Evolutionary conservation across 208 protist genomes (phyloP).

Genomic region (Polymyxa betae): DNA sequence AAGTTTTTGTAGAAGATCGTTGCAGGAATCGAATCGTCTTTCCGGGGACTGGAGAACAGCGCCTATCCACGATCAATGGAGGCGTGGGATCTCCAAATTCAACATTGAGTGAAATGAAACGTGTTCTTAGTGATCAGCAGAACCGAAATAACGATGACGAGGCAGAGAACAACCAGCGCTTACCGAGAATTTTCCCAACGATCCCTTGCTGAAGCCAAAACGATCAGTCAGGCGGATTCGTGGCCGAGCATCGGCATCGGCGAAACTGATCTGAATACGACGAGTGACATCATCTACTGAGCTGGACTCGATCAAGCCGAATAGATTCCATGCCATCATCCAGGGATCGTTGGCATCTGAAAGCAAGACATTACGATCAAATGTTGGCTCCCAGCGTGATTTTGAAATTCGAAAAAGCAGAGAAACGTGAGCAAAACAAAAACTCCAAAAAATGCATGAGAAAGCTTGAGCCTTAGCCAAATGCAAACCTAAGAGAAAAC

Average conservation of each 20-base stretch:
- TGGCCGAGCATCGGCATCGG: slow-evolving; percentile 11
- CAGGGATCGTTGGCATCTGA: background rate
- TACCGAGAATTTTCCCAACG: slow-evolving; percentile 3
- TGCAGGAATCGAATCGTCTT: background rate
- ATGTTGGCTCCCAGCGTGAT: no score
- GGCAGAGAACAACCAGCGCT: background rate
- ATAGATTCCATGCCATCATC: slow-evolving; percentile 24
- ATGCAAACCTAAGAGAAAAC: background rate
- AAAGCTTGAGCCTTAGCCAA: background rate
- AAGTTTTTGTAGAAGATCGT: slow-evolving; percentile 8
- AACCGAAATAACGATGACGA: no score
- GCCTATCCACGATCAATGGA: background rate
- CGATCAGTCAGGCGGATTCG: slow-evolving; percentile 29
- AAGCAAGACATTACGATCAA: no score
- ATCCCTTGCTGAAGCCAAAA: background rate
- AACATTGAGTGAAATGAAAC: no score
- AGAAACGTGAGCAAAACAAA: no score
- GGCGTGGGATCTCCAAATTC: no score
- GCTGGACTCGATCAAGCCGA: slow-evolving; percentile 25
- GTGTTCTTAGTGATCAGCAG: no score
- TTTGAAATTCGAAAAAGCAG: no score
- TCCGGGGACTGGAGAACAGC: background rate
- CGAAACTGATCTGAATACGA: slow-evolving; percentile 37
- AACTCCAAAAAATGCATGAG: no score
- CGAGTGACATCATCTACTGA: background rate